Evolutionary conservation across 345 rosid genomes (phyloP), one percentile per base, ranked within the genome.

Genomic region (Lumnitzera racemosa): DNA sequence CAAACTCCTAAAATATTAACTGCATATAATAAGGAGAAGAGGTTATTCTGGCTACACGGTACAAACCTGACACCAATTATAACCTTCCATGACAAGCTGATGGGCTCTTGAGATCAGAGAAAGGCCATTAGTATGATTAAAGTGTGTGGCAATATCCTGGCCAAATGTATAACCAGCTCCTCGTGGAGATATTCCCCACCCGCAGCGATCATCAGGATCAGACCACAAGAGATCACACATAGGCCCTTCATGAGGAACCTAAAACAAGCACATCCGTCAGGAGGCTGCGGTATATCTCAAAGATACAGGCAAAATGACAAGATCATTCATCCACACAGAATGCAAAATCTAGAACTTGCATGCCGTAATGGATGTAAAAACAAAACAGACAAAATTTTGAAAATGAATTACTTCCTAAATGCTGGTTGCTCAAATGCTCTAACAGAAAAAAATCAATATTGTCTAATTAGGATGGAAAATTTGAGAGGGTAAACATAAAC

Each of bases 201-300:
- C 95, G 62, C 98, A 91, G 14, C 96, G 85, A 50, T 91, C 98
- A 46, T 88, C 98, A 31, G 98, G 98, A 76, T 92, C 98, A 51
- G 98, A 92, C 98, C 98, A 91, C 65, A 91, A 73, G 36, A 91
- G 91, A 75, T 91, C 98, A 31, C 96, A 91, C 98, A 91, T 91
- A 17, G 98, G 98, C 62, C 98, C 96, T 84, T 91, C 98, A 63
- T 88, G 98, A 23, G 96, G 96, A 68, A 91, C 98, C 98, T 90
- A 77, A 23, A 48, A 11, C 47, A 58, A 43, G 57, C 43, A 65
- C 12, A 51, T n/a, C 20, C 15, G 16, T 61, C 47, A 52, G 46
- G n/a, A 36, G 14, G 49, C 31, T 23, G 49, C 47, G 11, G 13
- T 20, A 31, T 46, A 61, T 25, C 25, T 49, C 31, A 48, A 36